Evolutionary conservation across 2,329 filamentous ascomycete genomes (phyloP), one percentile per base, ranked within the genome.

Genomic region (Sporothrix mexicana): DNA sequence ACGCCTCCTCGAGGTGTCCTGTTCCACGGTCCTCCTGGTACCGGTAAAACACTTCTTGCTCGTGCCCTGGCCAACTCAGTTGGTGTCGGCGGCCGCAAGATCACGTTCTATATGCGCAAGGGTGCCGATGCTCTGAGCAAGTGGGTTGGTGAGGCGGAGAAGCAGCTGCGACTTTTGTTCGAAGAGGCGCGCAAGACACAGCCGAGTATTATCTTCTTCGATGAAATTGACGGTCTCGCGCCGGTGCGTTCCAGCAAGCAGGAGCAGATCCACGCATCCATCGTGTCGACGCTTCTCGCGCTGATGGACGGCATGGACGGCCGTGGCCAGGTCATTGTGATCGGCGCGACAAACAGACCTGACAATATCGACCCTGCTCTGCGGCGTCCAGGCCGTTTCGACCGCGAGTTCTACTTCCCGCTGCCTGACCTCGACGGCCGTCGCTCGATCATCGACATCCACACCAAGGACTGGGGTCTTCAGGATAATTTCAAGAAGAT

Each of bases 61-160:
- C 90, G 96, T 78, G 96, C 96, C 57, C 85, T 99, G 64, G 95
- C 97, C 68, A 97, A 96, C 72, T 97, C 93, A 74, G 92, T 97
- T 73, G 95, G 94, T 75, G 90, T 92, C 13, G 92, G 95, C 68
- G 95, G 95, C 25, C 91, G 92, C 76, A 98, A 98, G 80, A 96
- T 99, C 75, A 98, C 95, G 0, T 99, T 99, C 78, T 99, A 98
- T 82, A 99, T 99, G 96, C 92, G 96, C 74, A 99, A 99, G 82
- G 97, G 96, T 80, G 97, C 96, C 30, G 96, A 99, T 86, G 95
- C 95, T 17, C 85, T 99, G 75, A 98, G 95, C 82, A 99, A 99
- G 83, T 99, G 96, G 96, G 96, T 99, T 70, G 96, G 96, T 79
- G 96, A 99, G 82, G 96, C 97, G 10, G 96, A 99, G 83, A 92